phyloP scores from a whole-genome alignment of 148 eudicot genomes.

The Nyssa sinensis region DNA sequence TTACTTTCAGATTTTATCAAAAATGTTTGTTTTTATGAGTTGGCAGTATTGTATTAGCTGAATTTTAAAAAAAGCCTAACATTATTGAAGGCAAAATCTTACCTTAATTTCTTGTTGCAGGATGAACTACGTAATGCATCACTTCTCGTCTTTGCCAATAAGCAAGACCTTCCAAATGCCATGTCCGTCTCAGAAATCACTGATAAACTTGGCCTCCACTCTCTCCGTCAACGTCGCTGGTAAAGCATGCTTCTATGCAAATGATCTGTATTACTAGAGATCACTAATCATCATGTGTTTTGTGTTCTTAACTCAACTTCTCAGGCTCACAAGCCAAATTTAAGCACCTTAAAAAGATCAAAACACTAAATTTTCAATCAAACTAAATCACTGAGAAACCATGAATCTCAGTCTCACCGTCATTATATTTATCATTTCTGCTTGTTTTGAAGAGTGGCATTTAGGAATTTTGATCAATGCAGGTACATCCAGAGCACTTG shows the following conservation, averaged over 20 bases:
- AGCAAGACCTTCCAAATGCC: conserved; percentile 71
- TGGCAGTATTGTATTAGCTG: background rate
- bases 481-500: conserved; percentile 69
- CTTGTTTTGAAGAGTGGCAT: background rate
- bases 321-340: too few species aligned
- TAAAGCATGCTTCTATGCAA: conserved; percentile 2
- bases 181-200: conserved; percentile 63
- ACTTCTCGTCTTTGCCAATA: conserved; percentile 64
- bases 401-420: background rate
- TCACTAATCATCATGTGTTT: too few species aligned
- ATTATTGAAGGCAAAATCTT: too few species aligned
- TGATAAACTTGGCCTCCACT: conserved; percentile 61
- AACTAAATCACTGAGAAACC: background rate
- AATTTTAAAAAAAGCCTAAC: background rate
- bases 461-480: conserved; percentile 11
- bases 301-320: too few species aligned
- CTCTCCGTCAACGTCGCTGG: conserved; percentile 55
- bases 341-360: too few species aligned
- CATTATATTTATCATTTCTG: background rate
- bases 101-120: conserved; percentile 17
- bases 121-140: conserved; percentile 38
- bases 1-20: too few species aligned
- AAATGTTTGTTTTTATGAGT: too few species aligned
- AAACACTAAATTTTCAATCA: too few species aligned
- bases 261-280: background rate